phyloP scores from a whole-genome alignment of 768 basidiomycete genomes.

The Kwoniella shandongensis region DNA sequence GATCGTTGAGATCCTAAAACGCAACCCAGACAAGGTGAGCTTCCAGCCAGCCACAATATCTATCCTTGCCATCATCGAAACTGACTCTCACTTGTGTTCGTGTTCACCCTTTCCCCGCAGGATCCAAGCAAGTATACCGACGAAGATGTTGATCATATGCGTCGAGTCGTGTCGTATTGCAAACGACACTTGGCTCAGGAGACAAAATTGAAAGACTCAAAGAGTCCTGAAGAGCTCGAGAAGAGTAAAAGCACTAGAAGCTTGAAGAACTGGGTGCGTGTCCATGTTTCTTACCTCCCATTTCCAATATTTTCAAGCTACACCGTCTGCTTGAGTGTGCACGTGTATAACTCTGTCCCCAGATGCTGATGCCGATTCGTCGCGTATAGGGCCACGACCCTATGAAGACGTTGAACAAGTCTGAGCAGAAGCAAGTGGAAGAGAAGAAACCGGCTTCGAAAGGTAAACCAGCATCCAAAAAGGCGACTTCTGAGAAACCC shows the following conservation, averaged over 20 bases:
- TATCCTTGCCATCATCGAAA: background rate
- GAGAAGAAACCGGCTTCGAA: constrained; percentile 13
- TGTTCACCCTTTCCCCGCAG: constrained; percentile 9
- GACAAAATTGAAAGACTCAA: constrained; percentile 63
- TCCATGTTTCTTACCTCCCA: background rate
- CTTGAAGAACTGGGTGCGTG: constrained; percentile 52
- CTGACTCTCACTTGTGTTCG: background rate
- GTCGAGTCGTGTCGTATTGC: constrained; percentile 53
- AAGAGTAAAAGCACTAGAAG: constrained; percentile 50
- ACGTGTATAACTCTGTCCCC: too few relatives aligned
- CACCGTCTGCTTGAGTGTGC: background rate
- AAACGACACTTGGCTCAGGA: constrained; percentile 54
- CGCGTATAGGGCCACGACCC: constrained; percentile 47
- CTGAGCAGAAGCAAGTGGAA: constrained; percentile 13
- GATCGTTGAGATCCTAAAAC: constrained; percentile 54
- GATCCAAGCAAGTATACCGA: constrained; percentile 51
- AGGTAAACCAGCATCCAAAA: constrained; percentile 19
- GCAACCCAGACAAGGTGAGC: constrained; percentile 53
- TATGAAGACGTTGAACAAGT: constrained; percentile 34
- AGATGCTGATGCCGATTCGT: too few relatives aligned
- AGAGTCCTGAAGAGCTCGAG: constrained; percentile 65
- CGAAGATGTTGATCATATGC: constrained; percentile 55
- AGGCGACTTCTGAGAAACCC: constrained; percentile 20
- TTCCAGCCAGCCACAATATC: background rate
- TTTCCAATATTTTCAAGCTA: background rate